A percentile compares a stretch with the other conserved stretches of the same genome.
These are phyloP conservation scores for Jacaranda copaia DNA, from an alignment of 257 asterid species.

Conservation along the genomic window DNA sequence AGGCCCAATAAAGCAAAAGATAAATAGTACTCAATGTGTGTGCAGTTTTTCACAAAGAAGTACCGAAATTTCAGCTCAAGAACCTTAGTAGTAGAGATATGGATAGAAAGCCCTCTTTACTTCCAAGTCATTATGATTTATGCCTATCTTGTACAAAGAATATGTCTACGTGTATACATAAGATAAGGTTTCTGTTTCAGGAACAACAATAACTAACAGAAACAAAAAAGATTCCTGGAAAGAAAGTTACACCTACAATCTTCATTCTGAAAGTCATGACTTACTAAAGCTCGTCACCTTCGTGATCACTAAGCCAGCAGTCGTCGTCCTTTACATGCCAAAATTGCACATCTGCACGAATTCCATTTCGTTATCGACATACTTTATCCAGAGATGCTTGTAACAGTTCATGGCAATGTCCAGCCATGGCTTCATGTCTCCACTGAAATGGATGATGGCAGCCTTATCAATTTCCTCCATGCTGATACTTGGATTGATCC, in stretches of 20 bases:
- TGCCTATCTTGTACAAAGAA: slow-evolving; percentile 48
- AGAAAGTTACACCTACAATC: slow-evolving; percentile 43
- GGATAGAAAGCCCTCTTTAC: slow-evolving; percentile 6
- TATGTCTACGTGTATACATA: slow-evolving; percentile 40
- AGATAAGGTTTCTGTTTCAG: slow-evolving; percentile 8
- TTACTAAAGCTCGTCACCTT: slow-evolving; percentile 39
- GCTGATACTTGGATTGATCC: slow-evolving; percentile 92
- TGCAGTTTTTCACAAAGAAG: slow-evolving; percentile 2
- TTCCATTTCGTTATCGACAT: slow-evolving; percentile 90
- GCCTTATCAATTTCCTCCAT: slow-evolving; percentile 91
- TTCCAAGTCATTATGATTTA: slow-evolving; percentile 32
- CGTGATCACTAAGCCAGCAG: slow-evolving; percentile 18
- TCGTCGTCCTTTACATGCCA: slow-evolving; percentile 68
- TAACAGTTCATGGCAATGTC: slow-evolving; percentile 94
- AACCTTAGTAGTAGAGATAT: slow-evolving; percentile 9
- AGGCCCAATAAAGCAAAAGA: background rate
- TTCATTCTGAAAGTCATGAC: slow-evolving; percentile 50
- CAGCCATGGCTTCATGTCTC: slow-evolving; percentile 99
- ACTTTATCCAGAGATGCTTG: slow-evolving; percentile 94
- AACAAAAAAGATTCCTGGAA: slow-evolving; percentile 40
- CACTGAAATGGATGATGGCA: slow-evolving; percentile 94
- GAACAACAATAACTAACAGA: slow-evolving; percentile 42
- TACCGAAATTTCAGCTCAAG: slow-evolving; percentile 23
- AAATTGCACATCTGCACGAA: slow-evolving; percentile 98
- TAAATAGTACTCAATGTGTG: background rate